Base-by-base conservation (phyloP, 164 flowering plant genomes). In the Warburgia ugandensis region DNA sequence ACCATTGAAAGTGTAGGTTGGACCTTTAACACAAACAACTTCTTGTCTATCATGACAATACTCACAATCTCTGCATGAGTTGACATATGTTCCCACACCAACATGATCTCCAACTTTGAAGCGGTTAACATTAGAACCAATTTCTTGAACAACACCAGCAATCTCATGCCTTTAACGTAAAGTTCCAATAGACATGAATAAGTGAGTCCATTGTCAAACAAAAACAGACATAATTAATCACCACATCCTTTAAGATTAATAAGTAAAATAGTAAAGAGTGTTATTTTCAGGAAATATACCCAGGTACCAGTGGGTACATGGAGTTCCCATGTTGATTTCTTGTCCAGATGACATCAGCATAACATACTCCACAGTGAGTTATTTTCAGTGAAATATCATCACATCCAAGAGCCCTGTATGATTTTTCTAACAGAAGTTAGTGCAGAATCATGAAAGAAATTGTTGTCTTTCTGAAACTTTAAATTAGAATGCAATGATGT, bases 91-190 rank as follows among this genome's bases (percentile, higher is more conserved):
- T 36, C 97, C 94, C 29, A 88, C 92, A 33, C 88, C 97, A 57
- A 83, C 79, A 68, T 77, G 86, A 45, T 88, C 94, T 13, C 94
- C 94, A 35, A 67, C 69, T 74, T 75, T 83, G 69, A 83, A 88
- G 29, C 78, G 70, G 1, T 55, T 48, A 32, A 84, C 86, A 59
- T 58, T 64, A 6, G 80, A 64, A 25, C 96, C 94, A 60, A 88
- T 81, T 48, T 73, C 81, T 59, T 50, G 73, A 30, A 84, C 94
- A 55, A 76, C 59, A 41, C 96, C 94, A 59, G 65, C 91, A 66
- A 88, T 84, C 70, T 88, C 96, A 75, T 88, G 96, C 36, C 96
- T 87, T n/a, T n/a, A n/a, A n/a, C n/a, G n/a, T n/a, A 44, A 33
- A 45, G 9, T 31, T 1, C 5, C 14, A 52, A 58, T 12, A 48